Base-by-base conservation (phyloP, 2,329 filamentous ascomycete genomes). In the Aspergillus eucalypticola region DNA sequence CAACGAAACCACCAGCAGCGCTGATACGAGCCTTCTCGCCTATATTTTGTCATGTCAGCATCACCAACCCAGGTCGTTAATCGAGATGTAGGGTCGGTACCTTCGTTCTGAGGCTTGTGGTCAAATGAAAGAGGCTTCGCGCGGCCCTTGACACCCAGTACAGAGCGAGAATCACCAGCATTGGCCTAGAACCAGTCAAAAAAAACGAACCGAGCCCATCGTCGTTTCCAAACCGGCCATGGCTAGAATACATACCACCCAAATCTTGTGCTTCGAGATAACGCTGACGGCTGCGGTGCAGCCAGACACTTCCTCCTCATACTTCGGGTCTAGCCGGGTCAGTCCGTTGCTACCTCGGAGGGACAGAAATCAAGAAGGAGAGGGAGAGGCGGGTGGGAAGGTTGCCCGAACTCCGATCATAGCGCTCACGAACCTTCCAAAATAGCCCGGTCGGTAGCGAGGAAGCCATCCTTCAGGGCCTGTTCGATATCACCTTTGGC, bases 71-170 rank as follows among this genome's bases (percentile, higher is more conserved):
- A 15, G 17, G 3, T 29, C 38, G 39, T 7, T 60, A 46, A 54
- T 42, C 25, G 23, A 38, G 42, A 54, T 25, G 48, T 29, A 23
- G 39, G 21, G 29, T 23, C 27, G 21, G 59, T 75, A 96, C 92
- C 91, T 85, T 99, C 95, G 69, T 98, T 97, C 77, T 97, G 93
- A 44, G 95, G 95, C 81, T 99, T 99, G 84, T 99, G 95, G 77
- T 99, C 95, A 75, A 96, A 96, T n/a, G 95, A 99, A 62, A 99
- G 84, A 55, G 95, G 95, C 82, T 98, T 99, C 68, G 95, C 95
- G 71, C 95, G 87, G 67, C 95, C 95, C 82, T 98, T 99, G 73
- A 99, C 92, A 70, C 95, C 95, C 66, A 99, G 81, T 25, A 99
- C 95, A 73, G 90, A 91, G 82, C 95, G 88, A 65, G 95, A 99